Base-by-base conservation (phyloP, 495 filamentous ascomycete species). In the Chlorociboria aeruginascens region DNA sequence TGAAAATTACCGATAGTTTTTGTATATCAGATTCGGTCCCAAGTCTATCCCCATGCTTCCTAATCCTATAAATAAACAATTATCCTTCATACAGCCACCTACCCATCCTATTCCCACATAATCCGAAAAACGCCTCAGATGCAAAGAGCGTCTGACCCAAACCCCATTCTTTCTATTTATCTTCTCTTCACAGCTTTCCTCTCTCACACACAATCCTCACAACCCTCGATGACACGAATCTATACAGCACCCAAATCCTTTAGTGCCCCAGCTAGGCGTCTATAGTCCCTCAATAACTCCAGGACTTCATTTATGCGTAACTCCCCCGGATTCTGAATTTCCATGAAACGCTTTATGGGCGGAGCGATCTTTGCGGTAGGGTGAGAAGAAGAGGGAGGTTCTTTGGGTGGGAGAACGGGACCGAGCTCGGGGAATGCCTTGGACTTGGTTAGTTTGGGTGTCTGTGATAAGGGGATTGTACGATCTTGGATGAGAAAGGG, bases 261-360 rank as follows among this genome's bases (percentile, higher is more conserved):
- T 60, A 89, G 63, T 20, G 76, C 82, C 14, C 66, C 71, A 7
- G 85, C 86, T 10, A 99, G 66, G 41, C 89, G 69, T 52, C 89
- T 81, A 62, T 97, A 99, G 64, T 96, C 92, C 55, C 77, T 77
- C 44, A 99, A 65, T 50, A 99, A 59, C 48, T 85, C 79, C 34
- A 85, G 66, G 35, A 96, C 81, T 57, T 99, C 92, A 14, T 81
- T 80, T 40, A 97, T 63, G 45, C 72, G 82, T 38, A 99, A 64
- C 46, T 97, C 89, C 7, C 75, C 74, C 7, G 81, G 82, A 63
- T 85, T 80, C 57, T 84, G 72, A 32, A 82, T 63, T 43, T 90
- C 85, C 62, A 96, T 72, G 64, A 96, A 96, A 42, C 83, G 75
- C 61, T 81, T 74, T 50, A 83, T 80, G 0, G 88, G 86, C 20